Evolutionary conservation across 192 early-diverging fungal genomes (phyloP).

Genomic region (Paraglomus brasilianum): DNA sequence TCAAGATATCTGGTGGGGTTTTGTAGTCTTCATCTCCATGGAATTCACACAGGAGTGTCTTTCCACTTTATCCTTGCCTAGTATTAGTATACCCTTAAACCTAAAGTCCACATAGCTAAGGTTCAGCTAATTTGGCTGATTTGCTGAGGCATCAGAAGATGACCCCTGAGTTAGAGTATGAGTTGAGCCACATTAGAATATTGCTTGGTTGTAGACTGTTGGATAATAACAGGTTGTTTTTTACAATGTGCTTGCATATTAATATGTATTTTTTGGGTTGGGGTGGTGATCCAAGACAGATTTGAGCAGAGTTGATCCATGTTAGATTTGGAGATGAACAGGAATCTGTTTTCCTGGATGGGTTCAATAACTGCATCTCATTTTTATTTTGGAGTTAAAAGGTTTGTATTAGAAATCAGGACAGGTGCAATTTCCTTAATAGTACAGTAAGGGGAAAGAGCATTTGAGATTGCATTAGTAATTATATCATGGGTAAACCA

Average conservation of each 20-base stretch:
- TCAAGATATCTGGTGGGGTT: slow-evolving; percentile 26
- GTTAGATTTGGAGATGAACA: too few species aligned
- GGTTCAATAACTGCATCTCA: too few species aligned
- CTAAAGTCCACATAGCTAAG: slow-evolving; percentile 14
- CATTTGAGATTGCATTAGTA: too few species aligned
- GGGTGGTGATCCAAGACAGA: too few species aligned
- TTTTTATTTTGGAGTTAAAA: too few species aligned
- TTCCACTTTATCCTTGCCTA: slow-evolving; percentile 8
- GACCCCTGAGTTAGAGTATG: not conserved
- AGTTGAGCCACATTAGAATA: not conserved
- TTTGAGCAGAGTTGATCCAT: too few species aligned
- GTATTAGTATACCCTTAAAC: slow-evolving; percentile 23
- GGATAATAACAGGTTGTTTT: not conserved
- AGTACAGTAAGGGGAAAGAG: too few species aligned
- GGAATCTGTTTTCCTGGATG: too few species aligned
- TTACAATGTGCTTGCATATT: not conserved
- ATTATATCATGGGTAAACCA: too few species aligned
- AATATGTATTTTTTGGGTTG: too few species aligned
- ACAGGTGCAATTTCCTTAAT: too few species aligned
- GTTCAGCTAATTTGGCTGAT: not conserved
- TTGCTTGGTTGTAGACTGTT: not conserved
- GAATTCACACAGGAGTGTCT: slow-evolving; percentile 18
- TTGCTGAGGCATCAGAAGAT: not conserved
- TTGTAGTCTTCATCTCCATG: slow-evolving; percentile 4
- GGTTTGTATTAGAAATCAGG: too few species aligned